Evolutionary conservation across 768 basidiomycete species (phyloP).

Genomic region (Suillus luteus): DNA sequence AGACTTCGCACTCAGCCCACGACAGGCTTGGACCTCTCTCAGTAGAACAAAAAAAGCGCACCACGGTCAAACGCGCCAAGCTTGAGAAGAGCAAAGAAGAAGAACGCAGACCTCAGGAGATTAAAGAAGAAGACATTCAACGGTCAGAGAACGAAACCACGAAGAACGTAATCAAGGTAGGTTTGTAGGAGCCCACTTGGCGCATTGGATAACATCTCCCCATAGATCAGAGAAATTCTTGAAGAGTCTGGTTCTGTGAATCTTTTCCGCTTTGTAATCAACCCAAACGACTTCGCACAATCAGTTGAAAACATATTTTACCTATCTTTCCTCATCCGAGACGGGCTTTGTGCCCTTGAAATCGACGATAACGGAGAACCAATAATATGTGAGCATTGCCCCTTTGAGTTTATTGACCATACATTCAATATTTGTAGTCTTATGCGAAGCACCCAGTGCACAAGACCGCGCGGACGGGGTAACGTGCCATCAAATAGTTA

Average conservation of each 20-base stretch:
- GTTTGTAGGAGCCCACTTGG: slow-evolving; percentile 22
- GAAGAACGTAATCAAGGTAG: slow-evolving; percentile 76
- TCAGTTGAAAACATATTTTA: slow-evolving; percentile 98
- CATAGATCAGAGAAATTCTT: slow-evolving; percentile 65
- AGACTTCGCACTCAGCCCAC: slow-evolving; percentile 18
- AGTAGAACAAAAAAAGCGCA: slow-evolving; percentile 81
- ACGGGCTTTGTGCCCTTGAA: slow-evolving; percentile 79
- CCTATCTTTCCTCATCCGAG: slow-evolving; percentile 87
- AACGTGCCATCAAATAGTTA: slow-evolving; percentile 80
- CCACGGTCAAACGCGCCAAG: slow-evolving; percentile 57
- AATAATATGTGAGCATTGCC: slow-evolving; percentile 58
- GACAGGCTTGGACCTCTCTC: slow-evolving; percentile 89
- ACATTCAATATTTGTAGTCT: slow-evolving; percentile 39
- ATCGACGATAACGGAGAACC: slow-evolving; percentile 69
- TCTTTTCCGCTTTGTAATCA: slow-evolving; percentile 84
- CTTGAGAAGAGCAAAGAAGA: slow-evolving; percentile 73
- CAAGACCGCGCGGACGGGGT: slow-evolving; percentile 66
- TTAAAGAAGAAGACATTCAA: slow-evolving; percentile 80
- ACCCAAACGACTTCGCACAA: slow-evolving; percentile 89
- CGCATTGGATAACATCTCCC: neutral
- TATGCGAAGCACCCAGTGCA: slow-evolving; percentile 63
- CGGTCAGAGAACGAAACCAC: slow-evolving; percentile 88
- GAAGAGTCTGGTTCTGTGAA: slow-evolving; percentile 57
- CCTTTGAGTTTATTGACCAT: neutral
- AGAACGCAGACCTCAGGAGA: slow-evolving; percentile 72